A percentile compares a stretch with the other conserved stretches of the same genome.
phyloP scores from a whole-genome alignment of 2,329 filamentous ascomycete species.

The Canariomyces notabilis region DNA sequence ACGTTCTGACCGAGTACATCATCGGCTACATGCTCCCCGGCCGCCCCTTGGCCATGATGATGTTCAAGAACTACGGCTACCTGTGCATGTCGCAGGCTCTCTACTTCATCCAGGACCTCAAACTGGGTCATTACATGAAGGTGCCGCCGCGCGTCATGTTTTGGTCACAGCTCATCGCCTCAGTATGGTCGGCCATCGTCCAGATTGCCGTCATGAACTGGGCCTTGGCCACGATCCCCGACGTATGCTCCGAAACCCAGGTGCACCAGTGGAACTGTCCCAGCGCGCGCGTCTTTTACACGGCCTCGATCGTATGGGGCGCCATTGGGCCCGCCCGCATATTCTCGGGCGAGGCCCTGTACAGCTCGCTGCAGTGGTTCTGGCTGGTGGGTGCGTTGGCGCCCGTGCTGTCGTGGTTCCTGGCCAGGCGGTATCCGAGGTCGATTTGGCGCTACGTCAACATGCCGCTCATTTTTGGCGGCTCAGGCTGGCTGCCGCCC shows the following conservation, averaged over 20 bases:
- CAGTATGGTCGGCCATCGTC: slow-evolving; percentile 56
- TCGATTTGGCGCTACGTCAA: slow-evolving; percentile 61
- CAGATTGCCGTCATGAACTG: slow-evolving; percentile 63
- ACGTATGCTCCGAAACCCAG: slow-evolving; percentile 53
- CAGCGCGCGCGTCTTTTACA: slow-evolving; percentile 56
- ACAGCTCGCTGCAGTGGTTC: slow-evolving; percentile 62
- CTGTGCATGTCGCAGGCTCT: slow-evolving; percentile 62
- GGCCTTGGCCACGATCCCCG: slow-evolving; percentile 56
- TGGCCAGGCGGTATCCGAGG: slow-evolving; percentile 57
- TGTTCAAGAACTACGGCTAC: slow-evolving; percentile 72
- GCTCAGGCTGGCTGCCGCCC: slow-evolving; percentile 58
- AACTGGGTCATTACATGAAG: slow-evolving; percentile 66
- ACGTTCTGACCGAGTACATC: slow-evolving; percentile 68
- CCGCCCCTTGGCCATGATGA: slow-evolving; percentile 67
- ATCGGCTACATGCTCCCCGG: slow-evolving; percentile 70
- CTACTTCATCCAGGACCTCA: slow-evolving; percentile 61
- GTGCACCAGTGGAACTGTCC: slow-evolving; percentile 54
- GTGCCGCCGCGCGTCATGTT: slow-evolving; percentile 59
- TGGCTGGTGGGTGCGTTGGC: slow-evolving; percentile 62
- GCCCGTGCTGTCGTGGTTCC: slow-evolving; percentile 59
- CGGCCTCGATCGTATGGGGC: slow-evolving; percentile 67
- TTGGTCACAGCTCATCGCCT: slow-evolving; percentile 53
- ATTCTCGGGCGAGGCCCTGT: slow-evolving; percentile 59
- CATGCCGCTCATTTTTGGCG: slow-evolving; percentile 64
- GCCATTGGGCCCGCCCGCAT: slow-evolving; percentile 66